Evolutionary conservation across 768 basidiomycete genomes (phyloP), one percentile per base, ranked within the genome.

Genomic region (Rhizopogon roseolus): DNA sequence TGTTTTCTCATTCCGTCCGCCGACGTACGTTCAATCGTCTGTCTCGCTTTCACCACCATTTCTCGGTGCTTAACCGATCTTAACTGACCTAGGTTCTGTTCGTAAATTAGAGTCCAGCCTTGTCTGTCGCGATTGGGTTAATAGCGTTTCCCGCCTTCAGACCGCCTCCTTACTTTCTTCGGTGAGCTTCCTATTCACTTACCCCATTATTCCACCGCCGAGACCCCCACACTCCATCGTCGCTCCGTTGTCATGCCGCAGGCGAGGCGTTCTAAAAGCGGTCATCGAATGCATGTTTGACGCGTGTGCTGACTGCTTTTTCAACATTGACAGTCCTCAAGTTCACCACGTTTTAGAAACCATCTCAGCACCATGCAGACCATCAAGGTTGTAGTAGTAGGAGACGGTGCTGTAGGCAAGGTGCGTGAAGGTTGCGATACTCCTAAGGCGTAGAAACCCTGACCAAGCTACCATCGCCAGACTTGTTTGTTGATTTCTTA

Each of bases 391-490:
- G 93, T 96, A 67, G 94, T 94, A 53, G 94, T 96, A 60, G 93
- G 93, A 67, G 94, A 96, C 79, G 94, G 93, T 86, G 93, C 93
- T 64, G 93, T 96, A 61, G 93, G 93, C 76, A 97, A 97, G 88
- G 93, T 93, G 67, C 62, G 88, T 74, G 58, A 58, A 56, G 14
- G 19, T 27, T 36, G 27, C 25, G 28, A 27, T 43, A 2, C 27
- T 8, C 41, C 10, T 5, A 14, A 11, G 14, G 2, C 43, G 34
- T 19, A 13, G 45, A 22, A 22, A 46, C 32, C 34, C 34, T 34
- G 19, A 46, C 38, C 16, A 28, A 14, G 34, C 13, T 34, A 4
- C 34, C 14, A 34, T 48, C 28, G 22, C 11, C 67, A 95, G 94
- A 97, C 93, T 42, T 97, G 93, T 79, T 80, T 97, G 60, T 80